A percentile compares a stretch with the other conserved stretches of the same genome.
Evolutionary conservation across 768 basidiomycete species (phyloP).

Genomic region (Rhodocollybia butyracea): DNA sequence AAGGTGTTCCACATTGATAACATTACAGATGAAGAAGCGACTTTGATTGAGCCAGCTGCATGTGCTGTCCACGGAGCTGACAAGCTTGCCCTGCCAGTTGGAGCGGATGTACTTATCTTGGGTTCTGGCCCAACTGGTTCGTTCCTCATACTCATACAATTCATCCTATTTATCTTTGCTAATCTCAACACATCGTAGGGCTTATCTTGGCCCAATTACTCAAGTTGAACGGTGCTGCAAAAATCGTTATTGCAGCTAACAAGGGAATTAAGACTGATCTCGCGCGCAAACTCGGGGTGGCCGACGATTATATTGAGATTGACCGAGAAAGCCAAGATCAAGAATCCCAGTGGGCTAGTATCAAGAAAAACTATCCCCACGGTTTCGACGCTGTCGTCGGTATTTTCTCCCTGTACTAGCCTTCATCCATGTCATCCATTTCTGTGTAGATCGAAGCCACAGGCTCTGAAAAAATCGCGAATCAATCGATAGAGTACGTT

Average conservation of each 20-base stretch:
- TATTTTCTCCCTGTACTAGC: not conserved
- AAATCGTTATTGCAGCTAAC: conserved; percentile 83
- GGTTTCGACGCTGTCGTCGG: conserved; percentile 81
- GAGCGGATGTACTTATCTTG: conserved; percentile 68
- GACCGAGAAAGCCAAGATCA: conserved; percentile 61
- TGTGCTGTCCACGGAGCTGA: conserved; percentile 82
- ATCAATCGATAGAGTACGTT: conserved; percentile 73
- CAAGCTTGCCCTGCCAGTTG: conserved; percentile 64
- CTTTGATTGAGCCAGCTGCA: conserved; percentile 72
- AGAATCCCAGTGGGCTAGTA: conserved; percentile 72
- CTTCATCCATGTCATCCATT: not conserved
- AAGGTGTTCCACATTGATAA: conserved; percentile 77
- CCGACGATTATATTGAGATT: conserved; percentile 83
- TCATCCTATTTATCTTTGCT: not conserved
- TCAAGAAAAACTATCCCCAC: conserved; percentile 79
- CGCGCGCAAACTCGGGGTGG: conserved; percentile 74
- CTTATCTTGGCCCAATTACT: conserved; percentile 85
- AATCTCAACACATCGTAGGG: conserved; percentile 29
- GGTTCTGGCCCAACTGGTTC: conserved; percentile 73
- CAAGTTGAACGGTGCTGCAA: conserved; percentile 80
- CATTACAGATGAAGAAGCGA: conserved; percentile 73
- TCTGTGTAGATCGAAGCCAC: conserved; percentile 56
- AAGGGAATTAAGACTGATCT: conserved; percentile 90
- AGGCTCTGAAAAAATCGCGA: conserved; percentile 67
- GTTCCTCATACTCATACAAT: not conserved